These are phyloP conservation scores for Ophiostoma populinum DNA, from an alignment of 2,329 filamentous ascomycete species.

Conservation along the genomic window DNA sequence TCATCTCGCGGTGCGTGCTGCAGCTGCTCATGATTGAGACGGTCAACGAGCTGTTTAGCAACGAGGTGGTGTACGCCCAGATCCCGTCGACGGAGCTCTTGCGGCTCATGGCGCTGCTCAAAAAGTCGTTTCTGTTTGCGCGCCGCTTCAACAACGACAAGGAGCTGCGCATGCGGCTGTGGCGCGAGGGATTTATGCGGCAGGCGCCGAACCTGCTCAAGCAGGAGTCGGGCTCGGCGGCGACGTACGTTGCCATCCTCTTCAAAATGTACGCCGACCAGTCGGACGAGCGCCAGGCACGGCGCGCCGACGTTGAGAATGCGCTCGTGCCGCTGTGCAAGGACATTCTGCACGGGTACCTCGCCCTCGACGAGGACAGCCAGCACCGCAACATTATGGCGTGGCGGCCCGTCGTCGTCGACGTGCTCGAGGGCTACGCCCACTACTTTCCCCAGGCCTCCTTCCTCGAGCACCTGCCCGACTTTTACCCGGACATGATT, in stretches of 20 bases:
- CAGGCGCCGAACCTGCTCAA: constrained; percentile 95
- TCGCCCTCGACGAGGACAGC: constrained; percentile 79
- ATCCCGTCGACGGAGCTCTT: constrained; percentile 84
- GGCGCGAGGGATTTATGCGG: constrained; percentile 99
- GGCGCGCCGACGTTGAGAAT: constrained; percentile 67
- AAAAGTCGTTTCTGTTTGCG: constrained; percentile 92
- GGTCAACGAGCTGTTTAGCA: constrained; percentile 95
- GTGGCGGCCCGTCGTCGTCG: constrained; percentile 93
- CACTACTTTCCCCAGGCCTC: constrained; percentile 66
- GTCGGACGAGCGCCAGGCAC: constrained; percentile 62
- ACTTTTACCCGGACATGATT: constrained; percentile 75
- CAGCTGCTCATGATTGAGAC: constrained; percentile 99
- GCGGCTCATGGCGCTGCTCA: constrained; percentile 81
- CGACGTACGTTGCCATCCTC: constrained; percentile 88
- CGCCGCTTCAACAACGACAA: constrained; percentile 97
- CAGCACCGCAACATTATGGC: constrained; percentile 95
- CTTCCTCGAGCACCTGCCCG: constrained; percentile 61
- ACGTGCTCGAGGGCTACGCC: constrained; percentile 84
- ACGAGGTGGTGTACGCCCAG: constrained; percentile 82
- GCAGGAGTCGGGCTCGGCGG: constrained; percentile 83
- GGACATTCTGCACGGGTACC: constrained; percentile 80
- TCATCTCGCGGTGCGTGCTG: constrained; percentile 94
- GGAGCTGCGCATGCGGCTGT: constrained; percentile 81
- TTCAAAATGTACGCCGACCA: constrained; percentile 96
- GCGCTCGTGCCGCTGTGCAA: constrained; percentile 88